Conservation (phyloP, 2,329 filamentous ascomycete genomes). For the Colletotrichum chrysophilum region DNA sequence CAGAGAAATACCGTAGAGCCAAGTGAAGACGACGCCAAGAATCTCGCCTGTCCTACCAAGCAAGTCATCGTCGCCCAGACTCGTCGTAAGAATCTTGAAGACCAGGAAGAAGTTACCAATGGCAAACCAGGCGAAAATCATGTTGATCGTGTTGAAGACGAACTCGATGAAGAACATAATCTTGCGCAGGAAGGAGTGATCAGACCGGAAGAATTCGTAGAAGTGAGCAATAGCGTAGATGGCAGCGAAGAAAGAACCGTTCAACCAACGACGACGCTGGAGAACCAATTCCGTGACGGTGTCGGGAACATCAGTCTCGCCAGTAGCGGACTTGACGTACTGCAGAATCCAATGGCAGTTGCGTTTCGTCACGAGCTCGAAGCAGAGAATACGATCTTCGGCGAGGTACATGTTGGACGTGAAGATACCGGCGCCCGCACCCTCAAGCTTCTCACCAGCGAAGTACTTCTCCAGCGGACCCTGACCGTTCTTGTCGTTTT, state of each 20-base stretch:
- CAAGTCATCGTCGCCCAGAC: conserved; percentile 72
- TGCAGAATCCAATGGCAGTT: conserved; percentile 98
- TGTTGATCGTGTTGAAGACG: conserved; percentile 91
- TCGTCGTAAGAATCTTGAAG: conserved; percentile 94
- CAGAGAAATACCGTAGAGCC: conserved; percentile 90
- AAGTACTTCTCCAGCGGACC: conserved; percentile 97
- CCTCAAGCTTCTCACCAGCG: conserved; percentile 91
- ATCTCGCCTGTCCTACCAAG: conserved; percentile 80
- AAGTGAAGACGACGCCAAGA: conserved; percentile 90
- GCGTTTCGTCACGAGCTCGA: conserved; percentile 95
- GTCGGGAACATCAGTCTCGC: conserved; percentile 96
- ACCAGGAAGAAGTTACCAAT: conserved; percentile 99
- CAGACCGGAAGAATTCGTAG: conserved; percentile 93
- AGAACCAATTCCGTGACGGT: conserved; percentile 93
- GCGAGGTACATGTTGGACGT: conserved; percentile 99
- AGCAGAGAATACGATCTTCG: conserved; percentile 98
- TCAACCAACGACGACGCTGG: conserved; percentile 95
- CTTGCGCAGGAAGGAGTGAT: conserved; percentile 87
- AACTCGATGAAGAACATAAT: conserved; percentile 92
- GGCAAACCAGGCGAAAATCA: conserved; percentile 98
- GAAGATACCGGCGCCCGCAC: conserved; percentile 92
- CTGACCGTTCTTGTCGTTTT: conserved; percentile 94
- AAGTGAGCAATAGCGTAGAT: conserved; percentile 95
- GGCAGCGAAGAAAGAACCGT: conserved; percentile 97
- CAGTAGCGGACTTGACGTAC: conserved; percentile 96